Percentiles rank a stretch among this genome's conserved stretches.
phyloP scores from a whole-genome alignment of 2,329 filamentous ascomycete species.

The Ophiocordyceps robertsii region DNA sequence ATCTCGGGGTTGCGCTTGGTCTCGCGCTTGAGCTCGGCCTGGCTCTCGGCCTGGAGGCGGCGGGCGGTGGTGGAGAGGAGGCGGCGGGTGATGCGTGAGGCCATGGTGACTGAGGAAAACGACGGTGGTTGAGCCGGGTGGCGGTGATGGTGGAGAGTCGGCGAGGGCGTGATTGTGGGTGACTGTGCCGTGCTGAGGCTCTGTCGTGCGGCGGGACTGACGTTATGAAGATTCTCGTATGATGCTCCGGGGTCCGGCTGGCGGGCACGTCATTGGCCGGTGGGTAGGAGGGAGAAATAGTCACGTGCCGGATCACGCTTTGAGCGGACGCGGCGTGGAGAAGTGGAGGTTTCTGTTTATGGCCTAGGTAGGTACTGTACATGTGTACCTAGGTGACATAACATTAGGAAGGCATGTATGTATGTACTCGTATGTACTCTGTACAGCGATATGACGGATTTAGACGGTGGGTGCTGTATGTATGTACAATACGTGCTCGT shows the following conservation, averaged over 20 bases:
- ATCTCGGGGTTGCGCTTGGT: slow-evolving; percentile 39
- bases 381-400: too few species aligned
- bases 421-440: too few species aligned
- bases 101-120: slow-evolving; percentile 27
- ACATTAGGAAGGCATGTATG: too few species aligned
- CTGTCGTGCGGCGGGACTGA: neutral
- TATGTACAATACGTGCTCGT: too few species aligned
- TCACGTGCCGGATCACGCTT: neutral
- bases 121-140: neutral
- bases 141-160: neutral
- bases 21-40: slow-evolving; percentile 40
- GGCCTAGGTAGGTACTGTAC: too few species aligned
- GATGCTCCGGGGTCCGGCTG: neutral
- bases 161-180: slow-evolving; percentile 2
- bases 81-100: slow-evolving; percentile 41
- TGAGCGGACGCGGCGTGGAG: neutral
- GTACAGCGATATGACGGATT: too few species aligned
- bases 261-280: neutral
- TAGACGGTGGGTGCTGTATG: too few species aligned
- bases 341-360: neutral
- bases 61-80: slow-evolving; percentile 41
- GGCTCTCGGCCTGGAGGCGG: slow-evolving; percentile 30
- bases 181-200: neutral
- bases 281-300: neutral
- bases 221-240: slow-evolving; percentile 1